Evolutionary conservation across 2,329 filamentous ascomycete species (phyloP).

Genomic region (Fonsecaea pugnacius): DNA sequence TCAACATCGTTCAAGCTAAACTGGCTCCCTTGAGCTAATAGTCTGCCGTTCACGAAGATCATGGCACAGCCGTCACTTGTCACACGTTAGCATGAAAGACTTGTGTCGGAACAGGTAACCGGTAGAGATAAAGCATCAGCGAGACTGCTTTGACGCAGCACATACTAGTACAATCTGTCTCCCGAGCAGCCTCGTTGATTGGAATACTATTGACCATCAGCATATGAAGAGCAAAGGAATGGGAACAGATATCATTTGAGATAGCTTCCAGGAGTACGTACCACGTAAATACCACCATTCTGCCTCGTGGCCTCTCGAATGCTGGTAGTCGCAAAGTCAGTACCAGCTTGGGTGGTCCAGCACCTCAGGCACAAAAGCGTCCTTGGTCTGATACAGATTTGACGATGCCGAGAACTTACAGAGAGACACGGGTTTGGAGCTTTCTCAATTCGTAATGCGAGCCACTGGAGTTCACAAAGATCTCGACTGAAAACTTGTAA

Average conservation of each 20-base stretch:
- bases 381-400: background rate
- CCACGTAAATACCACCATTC: background rate
- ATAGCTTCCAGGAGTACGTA: background rate
- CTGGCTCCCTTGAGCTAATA: constrained; percentile 40
- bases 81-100: background rate
- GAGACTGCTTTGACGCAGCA: background rate
- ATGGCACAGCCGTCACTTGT: background rate
- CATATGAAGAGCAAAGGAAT: background rate
- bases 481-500: background rate
- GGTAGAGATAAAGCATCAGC: constrained; percentile 20
- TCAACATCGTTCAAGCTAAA: constrained; percentile 32
- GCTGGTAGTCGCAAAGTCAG: background rate
- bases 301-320: background rate
- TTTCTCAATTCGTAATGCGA: background rate
- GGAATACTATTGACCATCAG: background rate
- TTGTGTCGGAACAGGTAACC: background rate
- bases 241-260: background rate
- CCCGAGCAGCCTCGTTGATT: constrained; percentile 6
- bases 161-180: constrained; percentile 4
- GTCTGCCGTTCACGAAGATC: constrained; percentile 24
- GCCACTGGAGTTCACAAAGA: constrained; percentile 1
- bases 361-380: background rate
- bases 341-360: background rate
- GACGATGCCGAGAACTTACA: background rate
- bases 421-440: background rate